Base-by-base conservation (phyloP, 371 early-diverging fungal genomes). In the Syncephalastrum sp. region DNA sequence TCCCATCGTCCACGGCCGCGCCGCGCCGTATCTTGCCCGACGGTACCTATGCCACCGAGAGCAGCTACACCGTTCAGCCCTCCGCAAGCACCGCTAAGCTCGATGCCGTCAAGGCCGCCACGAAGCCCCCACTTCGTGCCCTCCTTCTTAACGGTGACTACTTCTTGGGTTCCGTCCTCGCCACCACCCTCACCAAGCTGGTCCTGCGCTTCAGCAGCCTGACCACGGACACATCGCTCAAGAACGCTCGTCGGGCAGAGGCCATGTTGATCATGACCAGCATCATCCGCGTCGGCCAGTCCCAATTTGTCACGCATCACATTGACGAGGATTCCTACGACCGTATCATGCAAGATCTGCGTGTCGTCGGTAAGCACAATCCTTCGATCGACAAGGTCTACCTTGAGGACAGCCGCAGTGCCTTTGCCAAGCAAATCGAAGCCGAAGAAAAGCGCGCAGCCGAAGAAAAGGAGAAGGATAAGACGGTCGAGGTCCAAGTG, bases 251-350 rank as follows among this genome's bases (percentile, higher is more conserved):
- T 43, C 86, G 87, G 23, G 90, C 93, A 33, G 95, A 95, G 69
- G 94, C 94, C 10, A 94, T 97, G 95, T 79, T 97, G 68, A 95
- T 96, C 59, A 92, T 98, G 93, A 93, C 97, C 12, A 89, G 92
- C 63, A 88, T 97, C 38, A 84, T 97, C 54, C 90, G 97, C 54
- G 84, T 95, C 23, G 98, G 98, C 21, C 92, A 90, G 64, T 92
- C 94, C 13, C 82, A 87, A 57, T 90, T 95, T 66, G 88, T 83
- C 25, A 68, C 86, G 25, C 76, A 85, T 12, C 91, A 89, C 7
- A 97, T 98, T 56, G 98, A 98, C 66, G 96, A 98, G 66, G 97
- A 98, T 72, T 92, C 96, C 6, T 87, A 90, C 58, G 93, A 94
- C 61, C 91, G 97, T 62, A 90, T 98, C 60, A 82, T 90, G 74